phyloP scores from a whole-genome alignment of 192 early-diverging fungal species.

The Mortierella alpina region DNA sequence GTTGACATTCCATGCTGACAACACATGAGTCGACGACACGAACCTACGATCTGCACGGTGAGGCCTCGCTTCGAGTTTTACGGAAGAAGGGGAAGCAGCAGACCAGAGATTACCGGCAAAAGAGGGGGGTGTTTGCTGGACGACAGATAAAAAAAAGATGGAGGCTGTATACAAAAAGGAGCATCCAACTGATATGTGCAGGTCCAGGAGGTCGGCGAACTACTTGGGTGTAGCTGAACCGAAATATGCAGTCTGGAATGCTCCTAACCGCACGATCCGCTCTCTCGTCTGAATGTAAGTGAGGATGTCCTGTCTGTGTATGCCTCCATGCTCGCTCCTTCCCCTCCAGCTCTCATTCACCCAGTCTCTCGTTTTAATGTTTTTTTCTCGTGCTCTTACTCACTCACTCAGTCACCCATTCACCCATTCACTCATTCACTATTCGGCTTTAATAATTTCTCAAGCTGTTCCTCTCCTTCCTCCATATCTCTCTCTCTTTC shows the following conservation, averaged over 20 bases:
- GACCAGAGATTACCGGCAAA: slow-evolving; percentile 13
- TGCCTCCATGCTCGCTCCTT: slow-evolving; percentile 5
- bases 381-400: not conserved
- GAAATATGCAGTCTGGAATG: slow-evolving; percentile 10
- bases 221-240: slow-evolving; percentile 23
- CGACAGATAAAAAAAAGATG: slow-evolving; percentile 14
- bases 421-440: not conserved
- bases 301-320: not conserved
- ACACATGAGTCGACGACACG: no score
- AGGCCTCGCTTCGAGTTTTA: not conserved
- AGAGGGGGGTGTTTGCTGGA: not conserved
- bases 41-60: no score
- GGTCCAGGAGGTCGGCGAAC: slow-evolving; percentile 26
- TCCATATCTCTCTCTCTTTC: not conserved
- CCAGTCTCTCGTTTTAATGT: not conserved
- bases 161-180: slow-evolving; percentile 22
- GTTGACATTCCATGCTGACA: slow-evolving; percentile 18
- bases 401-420: not conserved
- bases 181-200: slow-evolving; percentile 11
- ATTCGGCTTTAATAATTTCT: not conserved
- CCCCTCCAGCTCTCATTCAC: not conserved
- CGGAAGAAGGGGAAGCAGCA: not conserved
- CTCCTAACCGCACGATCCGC: slow-evolving; percentile 31
- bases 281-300: not conserved
- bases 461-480: not conserved